phyloP scores from a whole-genome alignment of 1,139 yeast genomes.

The Arxiozyma bovina region DNA sequence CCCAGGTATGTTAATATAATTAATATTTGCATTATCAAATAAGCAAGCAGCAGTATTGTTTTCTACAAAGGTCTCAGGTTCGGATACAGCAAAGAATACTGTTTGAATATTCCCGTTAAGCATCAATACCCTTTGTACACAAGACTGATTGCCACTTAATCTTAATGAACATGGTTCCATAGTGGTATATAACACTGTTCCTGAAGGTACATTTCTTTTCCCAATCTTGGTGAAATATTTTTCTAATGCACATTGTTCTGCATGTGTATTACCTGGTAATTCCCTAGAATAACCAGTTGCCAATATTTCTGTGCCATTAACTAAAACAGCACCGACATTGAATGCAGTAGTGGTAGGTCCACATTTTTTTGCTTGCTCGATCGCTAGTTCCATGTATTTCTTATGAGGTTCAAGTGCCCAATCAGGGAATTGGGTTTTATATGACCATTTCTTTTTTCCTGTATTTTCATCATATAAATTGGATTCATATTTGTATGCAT shows the following conservation, averaged over 20 bases:
- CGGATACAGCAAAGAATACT: slow-evolving; percentile 86
- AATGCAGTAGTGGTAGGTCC: slow-evolving; percentile 80
- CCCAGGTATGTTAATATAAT: slow-evolving; percentile 76
- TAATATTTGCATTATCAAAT: slow-evolving; percentile 49
- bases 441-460: slow-evolving; percentile 47
- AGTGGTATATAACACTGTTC: slow-evolving; percentile 81
- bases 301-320: slow-evolving; percentile 53
- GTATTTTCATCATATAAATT: slow-evolving; percentile 31
- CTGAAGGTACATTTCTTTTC: slow-evolving; percentile 48
- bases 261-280: slow-evolving; percentile 92
- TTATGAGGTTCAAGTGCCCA: slow-evolving; percentile 50
- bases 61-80: slow-evolving; percentile 80
- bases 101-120: slow-evolving; percentile 47
- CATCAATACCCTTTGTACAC: slow-evolving; percentile 66
- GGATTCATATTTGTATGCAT: slow-evolving; percentile 73
- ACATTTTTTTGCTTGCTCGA: slow-evolving; percentile 71
- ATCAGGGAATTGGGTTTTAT: slow-evolving; percentile 69
- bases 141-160: slow-evolving; percentile 83
- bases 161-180: slow-evolving; percentile 97
- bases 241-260: slow-evolving; percentile 89
- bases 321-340: slow-evolving; percentile 88
- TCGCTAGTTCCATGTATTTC: slow-evolving; percentile 37
- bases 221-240: slow-evolving; percentile 49
- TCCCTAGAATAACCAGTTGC: slow-evolving; percentile 86
- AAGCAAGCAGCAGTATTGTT: slow-evolving; percentile 57